Percentiles rank a stretch among this genome's conserved stretches.
Evolutionary conservation across 1,139 yeast species (phyloP).

Genomic region (Saccharomycopsis hybrid): DNA sequence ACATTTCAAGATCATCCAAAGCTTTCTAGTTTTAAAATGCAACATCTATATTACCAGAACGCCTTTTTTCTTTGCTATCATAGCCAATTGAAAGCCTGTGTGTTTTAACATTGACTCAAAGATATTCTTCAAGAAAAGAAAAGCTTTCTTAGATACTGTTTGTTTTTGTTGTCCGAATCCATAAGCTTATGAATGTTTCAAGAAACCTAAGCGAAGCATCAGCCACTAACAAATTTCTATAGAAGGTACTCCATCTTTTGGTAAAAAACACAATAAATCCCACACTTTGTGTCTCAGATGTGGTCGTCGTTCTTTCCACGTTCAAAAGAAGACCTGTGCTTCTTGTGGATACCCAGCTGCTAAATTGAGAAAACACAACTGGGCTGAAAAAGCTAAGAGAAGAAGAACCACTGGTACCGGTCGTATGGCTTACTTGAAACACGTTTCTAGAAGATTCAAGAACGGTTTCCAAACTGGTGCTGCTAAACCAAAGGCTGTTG

Average conservation of each 20-base stretch:
- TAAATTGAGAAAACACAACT: conserved; percentile 97
- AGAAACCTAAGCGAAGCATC: not conserved
- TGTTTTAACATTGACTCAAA: too few species aligned
- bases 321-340: conserved; percentile 98
- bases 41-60: too few species aligned
- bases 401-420: conserved; percentile 99
- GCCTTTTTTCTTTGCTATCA: too few species aligned
- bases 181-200: too few species aligned
- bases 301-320: conserved; percentile 98
- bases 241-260: conserved; percentile 99
- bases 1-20: too few species aligned
- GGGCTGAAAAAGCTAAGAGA: conserved; percentile 99
- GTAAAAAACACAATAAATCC: conserved; percentile 99
- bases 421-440: conserved; percentile 97
- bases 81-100: too few species aligned
- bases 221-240: conserved; percentile 27
- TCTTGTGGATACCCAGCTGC: conserved; percentile 99
- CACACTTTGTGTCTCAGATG: conserved; percentile 99
- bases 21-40: too few species aligned
- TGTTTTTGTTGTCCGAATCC: too few species aligned
- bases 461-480: conserved; percentile 95
- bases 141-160: too few species aligned
- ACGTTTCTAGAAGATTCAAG: conserved; percentile 96
- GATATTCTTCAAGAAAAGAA: too few species aligned
- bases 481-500: conserved; percentile 49